Evolutionary conservation across 257 asterid genomes (phyloP), one percentile per base, ranked within the genome.

Genomic region (Capsicum chinense): DNA sequence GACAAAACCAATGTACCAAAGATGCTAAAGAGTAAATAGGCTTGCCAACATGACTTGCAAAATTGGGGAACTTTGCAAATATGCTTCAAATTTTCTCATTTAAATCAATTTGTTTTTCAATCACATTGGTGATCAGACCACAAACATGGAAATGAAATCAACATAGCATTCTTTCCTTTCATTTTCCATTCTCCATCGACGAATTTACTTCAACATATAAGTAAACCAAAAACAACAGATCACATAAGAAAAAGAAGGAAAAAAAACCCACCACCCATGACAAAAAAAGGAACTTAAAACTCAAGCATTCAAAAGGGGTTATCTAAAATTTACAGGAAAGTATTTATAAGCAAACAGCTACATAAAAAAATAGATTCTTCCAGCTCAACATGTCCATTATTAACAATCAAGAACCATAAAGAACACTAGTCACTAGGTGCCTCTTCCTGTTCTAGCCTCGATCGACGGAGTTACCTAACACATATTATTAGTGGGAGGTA

Each of bases 381-480:
- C 83, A 83, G 73, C 84, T 73, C 81, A 86, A 88, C 56, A 44
- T 57, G 81, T 67, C 56, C 54, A 60, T 50, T 66, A 7, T 39
- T 83, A 78, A 78, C 50, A 7, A 76, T 52, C n/a, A 76, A 76
- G 9, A 3, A 68, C 5, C 59, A 78, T 42, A 39, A 4, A 4
- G 3, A 39, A 39, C 44, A 39, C 44, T 39, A 39, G 44, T 3
- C 44, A 39, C 44, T 39, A 39, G 42, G 44, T 39, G 44, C 5
- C 5, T 39, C 44, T 39, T 39, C 44, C 44, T 39, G 44, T 39
- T 39, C 44, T 39, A 39, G 44, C 44, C 44, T 39, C 44, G 44
- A 4, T 39, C 3, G 4, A 39, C 44, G 5, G 5, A 39, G 44
- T 4, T 39, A 39, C 44, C 44, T 39, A 39, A 39, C 5, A 39